Conservation (phyloP, 139 green algal genomes). For the Chlorella sp. region DNA sequence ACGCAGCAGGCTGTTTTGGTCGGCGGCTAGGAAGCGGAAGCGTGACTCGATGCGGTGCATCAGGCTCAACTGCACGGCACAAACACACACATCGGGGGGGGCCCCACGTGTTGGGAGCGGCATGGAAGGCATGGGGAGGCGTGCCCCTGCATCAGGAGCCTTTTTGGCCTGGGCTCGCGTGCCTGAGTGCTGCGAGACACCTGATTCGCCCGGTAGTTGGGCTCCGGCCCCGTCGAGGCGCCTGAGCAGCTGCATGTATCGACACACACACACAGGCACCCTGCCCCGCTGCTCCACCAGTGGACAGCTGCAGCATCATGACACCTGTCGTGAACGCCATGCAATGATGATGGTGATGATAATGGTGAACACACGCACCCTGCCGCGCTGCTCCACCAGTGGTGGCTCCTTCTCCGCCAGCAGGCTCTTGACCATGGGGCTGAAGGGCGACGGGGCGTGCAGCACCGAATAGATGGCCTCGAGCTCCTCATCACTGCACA, state of each 20-base stretch:
- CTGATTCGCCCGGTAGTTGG: no score
- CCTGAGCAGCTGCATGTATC: no score
- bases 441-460: slow-evolving; percentile 44
- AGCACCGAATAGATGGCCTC: slow-evolving; percentile 38
- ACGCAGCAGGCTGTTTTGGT: slow-evolving; percentile 44
- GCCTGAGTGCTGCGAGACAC: no score
- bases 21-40: slow-evolving; percentile 77
- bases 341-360: no score
- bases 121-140: neutral
- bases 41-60: slow-evolving; percentile 64
- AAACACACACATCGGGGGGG: neutral
- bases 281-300: no score
- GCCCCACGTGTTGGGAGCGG: neutral
- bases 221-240: no score
- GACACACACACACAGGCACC: no score
- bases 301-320: no score
- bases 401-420: slow-evolving; percentile 40
- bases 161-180: neutral
- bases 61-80: slow-evolving; percentile 10
- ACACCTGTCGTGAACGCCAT: no score
- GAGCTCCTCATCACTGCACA: slow-evolving; percentile 73
- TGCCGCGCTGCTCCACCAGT: slow-evolving; percentile 23
- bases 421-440: slow-evolving; percentile 41
- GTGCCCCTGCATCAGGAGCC: no score
- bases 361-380: slow-evolving; percentile 16